Evolutionary conservation across 371 early-diverging fungal species (phyloP).

Genomic region (Mortierella sp.): DNA sequence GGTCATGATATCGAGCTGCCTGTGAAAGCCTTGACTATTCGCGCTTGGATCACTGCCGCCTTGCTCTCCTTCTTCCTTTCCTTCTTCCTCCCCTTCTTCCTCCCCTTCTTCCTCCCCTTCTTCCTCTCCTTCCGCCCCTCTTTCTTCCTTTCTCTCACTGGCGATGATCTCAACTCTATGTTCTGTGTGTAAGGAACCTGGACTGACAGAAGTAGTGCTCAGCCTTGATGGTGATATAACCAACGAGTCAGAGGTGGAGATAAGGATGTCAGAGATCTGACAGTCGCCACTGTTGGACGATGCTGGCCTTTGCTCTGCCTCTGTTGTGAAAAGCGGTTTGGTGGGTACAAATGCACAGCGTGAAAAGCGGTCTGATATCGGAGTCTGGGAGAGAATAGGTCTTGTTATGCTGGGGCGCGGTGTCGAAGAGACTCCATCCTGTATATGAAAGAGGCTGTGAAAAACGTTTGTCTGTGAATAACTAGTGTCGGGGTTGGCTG

Average conservation of each 20-base stretch:
- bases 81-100: no score
- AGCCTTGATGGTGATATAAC: neutral
- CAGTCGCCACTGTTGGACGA: neutral
- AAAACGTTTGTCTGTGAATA: no score
- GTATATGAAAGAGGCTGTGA: neutral
- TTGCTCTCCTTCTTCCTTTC: neutral
- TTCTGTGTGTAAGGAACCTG: neutral
- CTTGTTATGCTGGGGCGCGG: neutral
- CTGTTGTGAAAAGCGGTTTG: neutral
- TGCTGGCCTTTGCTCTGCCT: neutral
- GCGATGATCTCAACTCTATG: neutral
- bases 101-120: neutral
- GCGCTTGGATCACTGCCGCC: neutral
- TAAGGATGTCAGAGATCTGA: neutral
- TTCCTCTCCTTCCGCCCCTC: no score
- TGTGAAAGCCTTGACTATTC: neutral
- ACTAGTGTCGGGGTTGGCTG: no score
- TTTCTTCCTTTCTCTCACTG: neutral
- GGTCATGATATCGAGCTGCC: neutral
- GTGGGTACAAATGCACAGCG: neutral
- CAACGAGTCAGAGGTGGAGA: neutral
- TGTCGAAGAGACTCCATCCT: neutral
- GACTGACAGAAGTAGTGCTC: neutral
- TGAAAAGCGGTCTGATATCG: neutral
- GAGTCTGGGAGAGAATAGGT: neutral